Conservation (phyloP, 768 basidiomycete genomes). For the Suillus luteus region DNA sequence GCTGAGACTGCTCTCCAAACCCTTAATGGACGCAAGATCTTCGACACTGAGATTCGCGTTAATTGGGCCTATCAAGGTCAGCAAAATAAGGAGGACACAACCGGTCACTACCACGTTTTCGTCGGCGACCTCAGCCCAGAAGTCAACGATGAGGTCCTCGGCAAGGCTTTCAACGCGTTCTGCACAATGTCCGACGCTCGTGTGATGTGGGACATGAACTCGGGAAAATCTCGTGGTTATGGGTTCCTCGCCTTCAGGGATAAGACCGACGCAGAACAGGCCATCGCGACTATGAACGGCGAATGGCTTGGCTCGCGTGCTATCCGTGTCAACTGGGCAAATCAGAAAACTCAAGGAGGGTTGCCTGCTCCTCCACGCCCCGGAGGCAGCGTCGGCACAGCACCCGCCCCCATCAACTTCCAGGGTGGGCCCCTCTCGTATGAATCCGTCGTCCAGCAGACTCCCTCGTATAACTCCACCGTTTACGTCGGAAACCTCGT, state of each 20-base stretch:
- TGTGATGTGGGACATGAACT: constrained; percentile 99
- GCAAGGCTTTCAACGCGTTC: constrained; percentile 96
- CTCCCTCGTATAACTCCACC: constrained; percentile 91
- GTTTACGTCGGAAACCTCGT: constrained; percentile 99
- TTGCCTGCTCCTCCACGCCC: constrained; percentile 43
- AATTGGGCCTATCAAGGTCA: constrained; percentile 99
- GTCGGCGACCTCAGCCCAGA: constrained; percentile 99
- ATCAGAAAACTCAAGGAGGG: constrained; percentile 92
- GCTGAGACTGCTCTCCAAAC: constrained; percentile 99
- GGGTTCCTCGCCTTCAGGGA: constrained; percentile 99
- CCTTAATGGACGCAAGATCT: constrained; percentile 98
- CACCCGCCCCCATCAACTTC: constrained; percentile 91
- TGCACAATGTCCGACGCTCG: constrained; percentile 96
- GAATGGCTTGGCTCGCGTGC: constrained; percentile 99
- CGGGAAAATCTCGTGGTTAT: constrained; percentile 96
- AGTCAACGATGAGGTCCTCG: constrained; percentile 96
- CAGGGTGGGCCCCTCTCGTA: constrained; percentile 87
- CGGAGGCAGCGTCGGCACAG: constrained; percentile 51
- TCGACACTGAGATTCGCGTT: constrained; percentile 98
- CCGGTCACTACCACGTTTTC: constrained; percentile 97
- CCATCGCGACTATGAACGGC: constrained; percentile 99
- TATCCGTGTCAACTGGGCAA: constrained; percentile 99
- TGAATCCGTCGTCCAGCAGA: constrained; percentile 92
- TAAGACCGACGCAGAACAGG: constrained; percentile 98
- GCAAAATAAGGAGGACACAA: constrained; percentile 98